phyloP scores from a whole-genome alignment of 345 rosid genomes.

The Heritiera fomes region DNA sequence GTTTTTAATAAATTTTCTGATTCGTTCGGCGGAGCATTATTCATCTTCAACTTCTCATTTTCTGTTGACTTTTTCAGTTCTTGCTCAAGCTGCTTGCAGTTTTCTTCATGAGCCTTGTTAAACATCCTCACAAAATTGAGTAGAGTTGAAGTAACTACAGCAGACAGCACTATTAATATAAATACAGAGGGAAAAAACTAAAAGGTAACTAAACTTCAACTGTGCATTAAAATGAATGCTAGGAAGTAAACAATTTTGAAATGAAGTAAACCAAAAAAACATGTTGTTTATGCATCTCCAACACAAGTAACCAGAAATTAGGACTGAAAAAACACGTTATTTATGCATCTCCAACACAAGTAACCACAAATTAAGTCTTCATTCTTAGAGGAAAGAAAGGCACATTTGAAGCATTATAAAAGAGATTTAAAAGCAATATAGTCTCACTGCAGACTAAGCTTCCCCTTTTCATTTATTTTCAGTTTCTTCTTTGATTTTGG shows the following conservation, averaged over 20 bases:
- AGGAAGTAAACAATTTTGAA: not conserved
- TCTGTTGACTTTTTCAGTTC: constrained; percentile 65
- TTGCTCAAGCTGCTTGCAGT: constrained; percentile 68
- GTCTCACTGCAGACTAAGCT: not conserved
- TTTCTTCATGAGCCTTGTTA: constrained; percentile 76
- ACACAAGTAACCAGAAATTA: not conserved
- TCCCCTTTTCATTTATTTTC: not conserved
- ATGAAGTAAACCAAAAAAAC: not conserved
- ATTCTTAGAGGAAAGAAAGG: not conserved
- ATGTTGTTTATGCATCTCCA: not conserved
- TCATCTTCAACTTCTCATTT: constrained; percentile 44
- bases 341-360: not conserved
- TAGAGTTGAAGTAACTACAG: constrained; percentile 74
- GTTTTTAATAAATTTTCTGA: constrained; percentile 26
- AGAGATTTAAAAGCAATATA: not conserved
- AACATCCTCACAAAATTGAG: constrained; percentile 76
- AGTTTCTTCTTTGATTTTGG: not conserved
- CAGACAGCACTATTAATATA: not conserved
- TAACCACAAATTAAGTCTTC: not conserved
- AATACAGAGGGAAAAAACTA: not conserved
- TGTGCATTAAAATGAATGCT: not conserved
- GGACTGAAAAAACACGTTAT: not conserved
- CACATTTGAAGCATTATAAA: not conserved
- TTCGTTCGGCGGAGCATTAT: constrained; percentile 40
- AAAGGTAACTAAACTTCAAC: not conserved